Conservation (phyloP, 305 asterid genomes). For the Coffea humblotiana region DNA sequence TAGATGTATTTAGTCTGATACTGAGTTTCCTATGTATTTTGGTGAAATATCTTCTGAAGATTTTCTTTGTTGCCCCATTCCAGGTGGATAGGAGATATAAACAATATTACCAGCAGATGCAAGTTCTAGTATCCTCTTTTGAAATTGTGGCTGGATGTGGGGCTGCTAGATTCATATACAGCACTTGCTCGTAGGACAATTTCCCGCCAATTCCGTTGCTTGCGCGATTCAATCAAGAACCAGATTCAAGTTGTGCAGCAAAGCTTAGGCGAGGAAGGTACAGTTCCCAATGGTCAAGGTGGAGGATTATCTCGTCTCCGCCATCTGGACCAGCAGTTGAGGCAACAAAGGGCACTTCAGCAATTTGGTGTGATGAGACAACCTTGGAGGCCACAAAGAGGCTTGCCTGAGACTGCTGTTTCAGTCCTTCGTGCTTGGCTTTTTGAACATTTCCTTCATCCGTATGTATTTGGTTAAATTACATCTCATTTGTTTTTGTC, state of each 20-base stretch:
- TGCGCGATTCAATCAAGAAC: constrained; percentile 65
- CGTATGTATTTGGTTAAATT: constrained; percentile 44
- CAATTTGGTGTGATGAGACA: constrained; percentile 68
- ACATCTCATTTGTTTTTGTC: background rate
- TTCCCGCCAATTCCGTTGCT: constrained; percentile 66
- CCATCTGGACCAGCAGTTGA: constrained; percentile 60
- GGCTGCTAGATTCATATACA: constrained; percentile 65
- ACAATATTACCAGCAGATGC: constrained; percentile 68
- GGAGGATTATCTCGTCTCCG: constrained; percentile 60
- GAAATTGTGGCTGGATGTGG: constrained; percentile 67
- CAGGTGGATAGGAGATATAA: constrained; percentile 74
- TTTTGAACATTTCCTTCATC: constrained; percentile 86
- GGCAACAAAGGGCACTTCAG: constrained; percentile 66
- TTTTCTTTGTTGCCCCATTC: constrained; percentile 20
- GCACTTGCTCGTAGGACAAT: constrained; percentile 68
- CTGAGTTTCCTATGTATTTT: background rate
- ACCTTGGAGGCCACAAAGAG: constrained; percentile 93
- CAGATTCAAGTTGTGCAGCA: constrained; percentile 54
- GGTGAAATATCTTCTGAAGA: constrained; percentile 11
- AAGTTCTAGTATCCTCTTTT: constrained; percentile 56
- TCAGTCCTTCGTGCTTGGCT: constrained; percentile 90
- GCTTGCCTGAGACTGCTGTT: constrained; percentile 81
- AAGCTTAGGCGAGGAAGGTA: constrained; percentile 55
- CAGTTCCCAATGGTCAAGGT: constrained; percentile 33
- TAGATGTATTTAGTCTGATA: background rate